These are phyloP conservation scores for Phytopythium montanum DNA, from an alignment of 352 stramenopile genomes.

Conservation along the genomic window DNA sequence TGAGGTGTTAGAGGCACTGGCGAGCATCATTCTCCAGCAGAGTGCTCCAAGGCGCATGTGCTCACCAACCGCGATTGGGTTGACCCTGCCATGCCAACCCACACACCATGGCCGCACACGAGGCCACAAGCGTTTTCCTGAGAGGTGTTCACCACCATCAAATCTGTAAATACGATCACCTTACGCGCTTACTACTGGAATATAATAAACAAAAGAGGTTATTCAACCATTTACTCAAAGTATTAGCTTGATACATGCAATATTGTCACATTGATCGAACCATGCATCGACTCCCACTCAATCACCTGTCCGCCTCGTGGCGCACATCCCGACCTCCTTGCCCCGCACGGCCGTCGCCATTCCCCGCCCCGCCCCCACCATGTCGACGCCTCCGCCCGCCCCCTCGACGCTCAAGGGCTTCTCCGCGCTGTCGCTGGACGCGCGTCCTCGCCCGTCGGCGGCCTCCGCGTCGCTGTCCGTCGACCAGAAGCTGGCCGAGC, in stretches of 20 bases:
- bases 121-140: slow-evolving; percentile 3
- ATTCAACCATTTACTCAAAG: no score
- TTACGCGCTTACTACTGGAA: neutral
- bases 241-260: no score
- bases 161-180: neutral
- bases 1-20: no score
- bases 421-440: slow-evolving; percentile 40
- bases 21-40: no score
- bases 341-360: neutral
- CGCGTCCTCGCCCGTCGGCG: slow-evolving; percentile 19
- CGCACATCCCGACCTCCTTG: neutral
- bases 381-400: slow-evolving; percentile 39
- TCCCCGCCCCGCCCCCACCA: slow-evolving; percentile 6
- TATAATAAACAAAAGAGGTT: neutral
- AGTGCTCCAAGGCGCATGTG: no score
- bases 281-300: neutral
- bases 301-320: neutral
- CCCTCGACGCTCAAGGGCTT: slow-evolving; percentile 45
- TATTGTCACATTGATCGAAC: neutral
- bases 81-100: neutral
- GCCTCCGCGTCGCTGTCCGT: slow-evolving; percentile 33
- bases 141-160: neutral
- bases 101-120: neutral
- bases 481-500: slow-evolving; percentile 59
- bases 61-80: neutral